phyloP scores from a whole-genome alignment of 345 rosid genomes.

The Populus tremula region DNA sequence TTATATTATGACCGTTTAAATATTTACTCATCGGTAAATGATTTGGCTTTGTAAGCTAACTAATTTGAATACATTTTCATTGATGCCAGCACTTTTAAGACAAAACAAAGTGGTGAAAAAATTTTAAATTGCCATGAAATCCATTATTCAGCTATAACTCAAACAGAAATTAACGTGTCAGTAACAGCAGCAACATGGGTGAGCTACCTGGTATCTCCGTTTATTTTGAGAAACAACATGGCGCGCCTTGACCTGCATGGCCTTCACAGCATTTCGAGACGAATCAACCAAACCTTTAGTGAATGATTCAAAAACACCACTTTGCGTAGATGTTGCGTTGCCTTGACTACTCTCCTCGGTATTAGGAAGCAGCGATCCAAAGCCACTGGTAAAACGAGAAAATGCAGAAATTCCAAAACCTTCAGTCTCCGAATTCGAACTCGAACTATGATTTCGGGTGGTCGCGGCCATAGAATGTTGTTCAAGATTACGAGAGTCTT shows the following conservation, averaged over 20 bases:
- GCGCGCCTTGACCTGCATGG: conserved; percentile 32
- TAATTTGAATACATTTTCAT: no score
- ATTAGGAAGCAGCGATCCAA: conserved; percentile 11
- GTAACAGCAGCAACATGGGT: no score
- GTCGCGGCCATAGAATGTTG: neutral
- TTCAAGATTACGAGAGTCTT: conserved; percentile 10
- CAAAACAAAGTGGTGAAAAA: neutral
- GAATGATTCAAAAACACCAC: conserved; percentile 25
- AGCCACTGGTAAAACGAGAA: conserved; percentile 19
- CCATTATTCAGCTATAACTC: neutral
- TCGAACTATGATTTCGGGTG: conserved; percentile 7
- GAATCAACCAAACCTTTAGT: conserved; percentile 32
- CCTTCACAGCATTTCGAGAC: conserved; percentile 30
- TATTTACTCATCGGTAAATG: no score
- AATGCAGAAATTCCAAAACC: conserved; percentile 9
- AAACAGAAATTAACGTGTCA: no score
- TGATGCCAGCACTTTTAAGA: no score
- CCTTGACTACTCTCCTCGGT: conserved; percentile 12
- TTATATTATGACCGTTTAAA: no score
- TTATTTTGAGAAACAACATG: conserved; percentile 35
- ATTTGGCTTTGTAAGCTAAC: no score
- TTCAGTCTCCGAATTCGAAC: neutral
- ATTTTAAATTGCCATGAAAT: neutral
- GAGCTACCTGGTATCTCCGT: conserved; percentile 30
- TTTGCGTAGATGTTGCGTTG: conserved; percentile 1